Evolutionary conservation across 1,284 basidiomycete genomes (phyloP).

Genomic region (Trichosporon faecale): DNA sequence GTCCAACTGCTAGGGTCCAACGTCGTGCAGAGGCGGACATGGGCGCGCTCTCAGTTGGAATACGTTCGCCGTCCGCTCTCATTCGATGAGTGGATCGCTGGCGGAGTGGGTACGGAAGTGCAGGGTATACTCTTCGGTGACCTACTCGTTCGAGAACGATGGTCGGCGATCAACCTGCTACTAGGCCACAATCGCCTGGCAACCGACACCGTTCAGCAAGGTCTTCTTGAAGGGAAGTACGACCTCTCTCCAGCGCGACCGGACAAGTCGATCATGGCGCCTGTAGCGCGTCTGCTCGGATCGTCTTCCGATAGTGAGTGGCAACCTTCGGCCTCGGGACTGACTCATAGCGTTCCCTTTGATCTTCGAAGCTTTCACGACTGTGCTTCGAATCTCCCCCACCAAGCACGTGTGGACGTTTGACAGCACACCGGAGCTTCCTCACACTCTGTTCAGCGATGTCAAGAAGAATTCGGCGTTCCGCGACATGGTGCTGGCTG

Average conservation of each 20-base stretch:
- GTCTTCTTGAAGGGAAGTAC: constrained; percentile 34
- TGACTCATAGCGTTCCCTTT: constrained; percentile 61
- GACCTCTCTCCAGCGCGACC: constrained; percentile 22
- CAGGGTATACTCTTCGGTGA: constrained; percentile 26
- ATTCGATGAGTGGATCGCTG: constrained; percentile 36
- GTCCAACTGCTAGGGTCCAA: constrained; percentile 31
- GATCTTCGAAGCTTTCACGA: constrained; percentile 56
- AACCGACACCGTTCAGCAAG: constrained; percentile 33
- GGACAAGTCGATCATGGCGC: constrained; percentile 38
- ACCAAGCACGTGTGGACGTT: constrained; percentile 65
- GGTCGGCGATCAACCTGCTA: constrained; percentile 28
- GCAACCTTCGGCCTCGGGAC: constrained; percentile 38
- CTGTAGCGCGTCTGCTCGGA: constrained; percentile 40
- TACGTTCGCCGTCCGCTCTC: constrained; percentile 24
- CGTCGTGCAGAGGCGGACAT: constrained; percentile 21
- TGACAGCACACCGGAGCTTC: constrained; percentile 56
- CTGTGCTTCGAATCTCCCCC: constrained; percentile 59
- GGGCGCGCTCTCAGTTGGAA: constrained; percentile 34
- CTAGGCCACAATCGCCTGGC: constrained; percentile 28
- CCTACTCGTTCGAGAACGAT: constrained; percentile 18
- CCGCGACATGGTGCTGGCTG: constrained; percentile 55
- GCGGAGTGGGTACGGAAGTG: constrained; percentile 35
- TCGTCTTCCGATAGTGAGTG: constrained; percentile 59
- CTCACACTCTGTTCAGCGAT: constrained; percentile 72
- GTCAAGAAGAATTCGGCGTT: constrained; percentile 73